A percentile compares a stretch with the other conserved stretches of the same genome.
Conservation (phyloP, 2,329 filamentous ascomycete species). For the Aspergillus sp. region DNA sequence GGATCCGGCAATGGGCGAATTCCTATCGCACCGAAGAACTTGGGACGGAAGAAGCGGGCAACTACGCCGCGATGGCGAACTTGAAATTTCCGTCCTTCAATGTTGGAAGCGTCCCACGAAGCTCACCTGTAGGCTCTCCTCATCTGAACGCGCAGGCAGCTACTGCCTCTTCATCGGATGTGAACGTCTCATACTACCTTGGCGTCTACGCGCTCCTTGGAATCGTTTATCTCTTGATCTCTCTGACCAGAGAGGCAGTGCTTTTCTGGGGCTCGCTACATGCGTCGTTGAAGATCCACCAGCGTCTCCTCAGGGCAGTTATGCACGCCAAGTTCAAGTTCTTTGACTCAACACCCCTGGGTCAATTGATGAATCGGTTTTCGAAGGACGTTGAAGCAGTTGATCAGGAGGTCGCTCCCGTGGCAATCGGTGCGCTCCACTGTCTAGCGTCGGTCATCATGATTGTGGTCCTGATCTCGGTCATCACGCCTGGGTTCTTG, state of each 20-base stretch:
- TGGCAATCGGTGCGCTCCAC: conserved; percentile 75
- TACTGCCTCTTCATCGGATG: conserved; percentile 45
- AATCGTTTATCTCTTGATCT: conserved; percentile 72
- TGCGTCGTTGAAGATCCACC: conserved; percentile 82
- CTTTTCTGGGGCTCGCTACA: conserved; percentile 89
- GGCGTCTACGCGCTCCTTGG: conserved; percentile 79
- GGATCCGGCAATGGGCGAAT: conserved; percentile 95
- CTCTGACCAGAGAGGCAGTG: conserved; percentile 78
- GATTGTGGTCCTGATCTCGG: conserved; percentile 81
- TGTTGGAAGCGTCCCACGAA: conserved; percentile 35
- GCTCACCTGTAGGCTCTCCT: conserved; percentile 29
- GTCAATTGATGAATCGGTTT: conserved; percentile 97
- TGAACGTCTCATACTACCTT: conserved; percentile 83
- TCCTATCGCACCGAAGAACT: conserved; percentile 64
- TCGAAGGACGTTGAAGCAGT: conserved; percentile 95
- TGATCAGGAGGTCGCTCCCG: conserved; percentile 91
- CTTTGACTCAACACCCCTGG: conserved; percentile 93
- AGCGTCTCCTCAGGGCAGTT: conserved; percentile 72
- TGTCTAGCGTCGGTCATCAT: conserved; percentile 71
- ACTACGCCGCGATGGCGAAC: conserved; percentile 41
- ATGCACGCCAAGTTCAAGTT: conserved; percentile 94
- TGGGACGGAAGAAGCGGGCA: conserved; percentile 32
- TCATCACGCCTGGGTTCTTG: conserved; percentile 87
- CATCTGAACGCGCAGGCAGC: conserved; percentile 26
- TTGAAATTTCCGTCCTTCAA: conserved; percentile 40